Base-by-base conservation (phyloP, 2,329 filamentous ascomycete genomes). In the Diaporthe sp. region DNA sequence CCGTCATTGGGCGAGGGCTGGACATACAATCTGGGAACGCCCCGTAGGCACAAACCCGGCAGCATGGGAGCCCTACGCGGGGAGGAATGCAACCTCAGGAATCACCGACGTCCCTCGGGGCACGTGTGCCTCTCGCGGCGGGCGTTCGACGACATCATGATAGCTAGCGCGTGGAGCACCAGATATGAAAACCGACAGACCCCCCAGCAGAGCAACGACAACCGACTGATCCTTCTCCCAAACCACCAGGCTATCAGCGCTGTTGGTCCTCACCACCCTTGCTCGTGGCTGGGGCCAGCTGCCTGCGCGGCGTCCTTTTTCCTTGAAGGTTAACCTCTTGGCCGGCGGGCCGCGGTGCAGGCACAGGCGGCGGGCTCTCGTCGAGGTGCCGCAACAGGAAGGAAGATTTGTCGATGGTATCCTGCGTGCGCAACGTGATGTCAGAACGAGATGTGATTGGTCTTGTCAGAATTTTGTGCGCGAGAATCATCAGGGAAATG, bases 81-180 rank as follows among this genome's bases (percentile, higher is more conserved):
- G 54, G 35, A 38, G 10, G 50, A 19, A 72, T 72, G 70, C 35
- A 72, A 67, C 70, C 45, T 72, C 58, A 54, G 58, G 70, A 72
- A 72, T 72, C 70, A 67, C 30, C 40, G 57, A 61, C 47, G 54
- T 60, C n/a, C 28, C 25, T 30, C 47, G 35, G 28, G 58, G 70
- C 70, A 72, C 70, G 70, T 72, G 70, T 72, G 19, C 38, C n/a
- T 33, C 64, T 68, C 47, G 47, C 33, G 33, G 15, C n/a, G 50
- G 15, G n/a, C 19, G 22, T 38, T 54, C 64, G 47, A 68, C 64
- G 45, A 54, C 64, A 54, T 54, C 19, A 15, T 22, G 19, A 40
- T 67, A 13, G 25, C n/a, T 67, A 52, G 45, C 28, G 30, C 64
- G 45, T 52, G 45, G 64, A 67, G 64, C 64, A 52, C 22, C 19